Base-by-base conservation (phyloP, 805 yeast genomes). In the Kazachstania taianensis region DNA sequence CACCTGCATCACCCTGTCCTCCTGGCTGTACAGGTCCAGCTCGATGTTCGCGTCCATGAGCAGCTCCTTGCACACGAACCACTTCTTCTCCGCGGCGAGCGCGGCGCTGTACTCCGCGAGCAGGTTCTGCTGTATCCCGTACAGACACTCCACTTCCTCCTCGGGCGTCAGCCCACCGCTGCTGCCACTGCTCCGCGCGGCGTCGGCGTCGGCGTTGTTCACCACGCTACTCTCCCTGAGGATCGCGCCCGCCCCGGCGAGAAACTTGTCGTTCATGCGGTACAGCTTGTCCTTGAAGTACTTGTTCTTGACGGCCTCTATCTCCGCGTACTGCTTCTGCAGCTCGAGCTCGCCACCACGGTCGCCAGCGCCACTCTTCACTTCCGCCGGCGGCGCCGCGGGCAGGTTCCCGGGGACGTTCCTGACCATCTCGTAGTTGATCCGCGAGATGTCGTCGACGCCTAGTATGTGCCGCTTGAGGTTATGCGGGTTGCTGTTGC, bases 351-450 rank as follows among this genome's bases (percentile, higher is more conserved):
- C n/a, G n/a, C n/a, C n/a, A n/a, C n/a, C n/a, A n/a, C n/a, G n/a
- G n/a, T 30, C 33, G 17, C 37, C 38, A 13, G 41, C 37, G 12
- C 9, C 32, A 20, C 18, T 26, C 16, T 30, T 38, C 19, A 30
- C 32, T 17, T 33, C 32, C 13, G 15, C 22, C 12, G 30, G 25
- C 7, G n/a, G 7, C 3, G 6, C 23, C 32, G 6, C 18, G 18
- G 34, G 19, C 25, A 53, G 28, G 25, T 49, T 53, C 6, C 62
- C 62, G 0, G 62, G 62, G 4, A 50, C 37, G 24, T 46, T 54
- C 36, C 50, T 55, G 15, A 57, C 48, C 50, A 53, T 48, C 38
- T 57, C 62, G 35, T 57, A 57, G 40, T 55, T 57, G 15, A 57
- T 55, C 39, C 46, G 48, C 9, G 58, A 48, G n/a, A 49, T 48